A percentile compares a stretch with the other conserved stretches of the same genome.
Conservation (phyloP, 257 asterid genomes). For the Coffea eugenioides region DNA sequence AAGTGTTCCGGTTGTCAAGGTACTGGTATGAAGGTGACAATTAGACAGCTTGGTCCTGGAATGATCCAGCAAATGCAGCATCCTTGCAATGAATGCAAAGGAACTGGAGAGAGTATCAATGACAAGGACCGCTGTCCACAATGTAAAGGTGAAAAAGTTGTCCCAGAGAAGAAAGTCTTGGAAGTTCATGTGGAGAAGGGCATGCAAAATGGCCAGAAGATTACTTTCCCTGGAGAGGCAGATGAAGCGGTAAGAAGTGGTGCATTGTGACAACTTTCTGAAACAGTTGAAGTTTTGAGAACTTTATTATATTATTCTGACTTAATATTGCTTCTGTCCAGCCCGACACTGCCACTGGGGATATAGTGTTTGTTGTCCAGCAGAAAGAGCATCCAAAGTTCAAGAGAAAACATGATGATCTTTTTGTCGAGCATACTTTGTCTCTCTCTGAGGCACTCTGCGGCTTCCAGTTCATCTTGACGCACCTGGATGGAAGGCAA, state of each 20-base stretch:
- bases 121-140: conserved; percentile 63
- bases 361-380: conserved; percentile 61
- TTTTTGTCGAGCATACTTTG: conserved; percentile 59
- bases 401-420: conserved; percentile 67
- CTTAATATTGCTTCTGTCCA: conserved; percentile 19
- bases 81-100: conserved; percentile 64
- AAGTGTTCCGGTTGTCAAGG: conserved; percentile 72
- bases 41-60: conserved; percentile 62
- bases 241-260: conserved; percentile 58
- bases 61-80: conserved; percentile 88
- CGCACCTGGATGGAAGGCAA: conserved; percentile 63
- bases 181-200: conserved; percentile 76
- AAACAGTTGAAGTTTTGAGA: neutral
- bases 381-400: conserved; percentile 69
- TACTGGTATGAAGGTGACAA: conserved; percentile 62
- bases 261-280: neutral
- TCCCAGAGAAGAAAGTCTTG: conserved; percentile 63
- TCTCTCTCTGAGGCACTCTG: conserved; percentile 63
- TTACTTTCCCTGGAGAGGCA: conserved; percentile 76
- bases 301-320: neutral
- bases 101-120: conserved; percentile 62
- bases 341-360: conserved; percentile 74
- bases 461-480: conserved; percentile 59
- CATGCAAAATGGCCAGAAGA: conserved; percentile 67
- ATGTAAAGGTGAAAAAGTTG: conserved; percentile 71